Percentiles rank a stretch among this genome's conserved stretches.
Evolutionary conservation across 257 asterid species (phyloP).

Genomic region (Coffea canephora): DNA sequence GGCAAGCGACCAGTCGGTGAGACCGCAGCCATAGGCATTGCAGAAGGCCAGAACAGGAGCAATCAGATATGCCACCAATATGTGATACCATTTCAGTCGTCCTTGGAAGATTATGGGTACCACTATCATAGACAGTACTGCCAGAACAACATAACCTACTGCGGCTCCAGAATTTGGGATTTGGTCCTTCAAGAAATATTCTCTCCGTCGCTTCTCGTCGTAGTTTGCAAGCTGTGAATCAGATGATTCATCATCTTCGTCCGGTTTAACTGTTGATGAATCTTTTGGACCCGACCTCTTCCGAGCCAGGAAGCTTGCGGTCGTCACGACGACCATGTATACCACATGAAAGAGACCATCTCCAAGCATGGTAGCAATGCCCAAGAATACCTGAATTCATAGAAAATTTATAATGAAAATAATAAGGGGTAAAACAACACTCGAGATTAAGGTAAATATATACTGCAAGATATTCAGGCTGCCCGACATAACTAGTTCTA

Average conservation of each 20-base stretch:
- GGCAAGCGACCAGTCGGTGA: conserved; percentile 70
- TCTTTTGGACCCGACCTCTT: conserved; percentile 3
- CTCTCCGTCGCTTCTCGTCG: conserved; percentile 34
- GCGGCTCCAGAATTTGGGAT: conserved; percentile 38
- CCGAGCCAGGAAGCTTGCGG: conserved; percentile 16
- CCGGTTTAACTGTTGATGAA: not conserved
- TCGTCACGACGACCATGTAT: conserved; percentile 40
- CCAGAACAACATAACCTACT: conserved; percentile 41
- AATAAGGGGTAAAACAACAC: no score
- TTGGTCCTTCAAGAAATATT: conserved; percentile 55
- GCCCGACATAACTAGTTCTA: no score
- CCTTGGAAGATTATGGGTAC: conserved; percentile 47
- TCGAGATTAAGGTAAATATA: no score
- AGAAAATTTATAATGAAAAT: no score
- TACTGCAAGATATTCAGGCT: no score
- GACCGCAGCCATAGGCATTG: conserved; percentile 72
- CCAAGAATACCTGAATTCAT: conserved; percentile 49
- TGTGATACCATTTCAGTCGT: conserved; percentile 54
- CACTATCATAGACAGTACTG: conserved; percentile 29
- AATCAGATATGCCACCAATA: conserved; percentile 38
- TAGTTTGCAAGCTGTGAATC: conserved; percentile 15
- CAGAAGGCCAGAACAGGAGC: conserved; percentile 69
- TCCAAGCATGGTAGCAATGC: conserved; percentile 73
- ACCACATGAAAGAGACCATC: conserved; percentile 70
- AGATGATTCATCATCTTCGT: not conserved